Evolutionary conservation across 768 basidiomycete species (phyloP).

Genomic region (Lactarius indigo): DNA sequence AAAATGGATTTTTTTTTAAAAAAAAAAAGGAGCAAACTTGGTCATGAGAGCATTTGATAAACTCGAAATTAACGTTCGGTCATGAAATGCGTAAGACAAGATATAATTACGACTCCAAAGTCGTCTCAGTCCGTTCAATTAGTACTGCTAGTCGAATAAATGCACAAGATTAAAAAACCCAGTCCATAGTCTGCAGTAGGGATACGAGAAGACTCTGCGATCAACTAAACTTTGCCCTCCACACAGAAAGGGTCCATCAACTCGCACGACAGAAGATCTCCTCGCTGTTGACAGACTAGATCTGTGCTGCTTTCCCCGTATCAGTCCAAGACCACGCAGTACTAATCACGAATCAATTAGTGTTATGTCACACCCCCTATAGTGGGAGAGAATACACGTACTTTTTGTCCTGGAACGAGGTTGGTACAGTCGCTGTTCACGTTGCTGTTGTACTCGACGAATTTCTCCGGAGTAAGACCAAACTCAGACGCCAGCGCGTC

Average conservation of each 20-base stretch:
- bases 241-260: not conserved
- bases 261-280: not conserved
- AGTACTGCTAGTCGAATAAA: too few species aligned
- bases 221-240: not conserved
- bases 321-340: slow-evolving; percentile 11
- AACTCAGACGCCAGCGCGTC: not conserved
- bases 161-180: too few species aligned
- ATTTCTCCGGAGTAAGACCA: not conserved
- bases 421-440: slow-evolving; percentile 8
- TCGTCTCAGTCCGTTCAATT: too few species aligned
- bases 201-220: not conserved
- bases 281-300: not conserved
- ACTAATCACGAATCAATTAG: slow-evolving; percentile 5
- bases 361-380: too few species aligned
- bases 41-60: too few species aligned
- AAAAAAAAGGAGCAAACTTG: too few species aligned
- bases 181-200: not conserved
- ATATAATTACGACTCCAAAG: too few species aligned
- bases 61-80: too few species aligned
- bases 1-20: too few species aligned
- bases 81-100: too few species aligned
- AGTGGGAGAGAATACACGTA: not conserved
- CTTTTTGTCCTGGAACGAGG: slow-evolving; percentile 3
- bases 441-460: slow-evolving; percentile 13
- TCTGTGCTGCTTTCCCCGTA: not conserved